Base-by-base conservation (phyloP, 495 filamentous ascomycete genomes). In the Hypomontagnella submonticulosa region DNA sequence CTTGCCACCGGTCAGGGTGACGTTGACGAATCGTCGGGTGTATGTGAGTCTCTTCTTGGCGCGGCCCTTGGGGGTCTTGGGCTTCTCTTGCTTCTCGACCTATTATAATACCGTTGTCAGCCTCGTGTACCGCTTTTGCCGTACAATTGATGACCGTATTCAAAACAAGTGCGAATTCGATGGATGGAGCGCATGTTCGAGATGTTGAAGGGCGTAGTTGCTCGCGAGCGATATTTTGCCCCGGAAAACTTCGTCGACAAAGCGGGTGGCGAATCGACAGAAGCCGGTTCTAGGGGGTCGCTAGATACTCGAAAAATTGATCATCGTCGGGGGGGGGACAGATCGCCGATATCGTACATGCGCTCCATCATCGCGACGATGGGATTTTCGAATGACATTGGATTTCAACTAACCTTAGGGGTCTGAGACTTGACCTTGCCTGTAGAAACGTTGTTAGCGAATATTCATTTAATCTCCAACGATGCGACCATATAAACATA, bases 1-100 rank as follows among this genome's bases (percentile, higher is more conserved):
- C 94, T 99, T 99, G 81, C 95, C 95, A 80, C 95, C 95, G 60
- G 95, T 97, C 87, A 97, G 85, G 72, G 92, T 96, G 77, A 99
- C 93, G 85, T 98, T 99, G 69, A 99, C 96, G 87, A 99, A 99
- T 71, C 95, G 93, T 78, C 95, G 90, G 71, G 93, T 98, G 86
- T 99, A 99, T 69, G 84, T 86, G 73, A 97, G 89, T 74, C 95
- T 89, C 92, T 99, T 99, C 89, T 94, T 94, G 70, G 95, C 95
- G 72, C 95, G 92, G 77, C 95, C 95, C 88, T 99, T 98, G 78
- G 95, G 95, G 70, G 84, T 85, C 87, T 93, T 93, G 79, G 90
- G 86, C 85, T 95, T 95, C 86, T 95, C 91, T 82, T 92, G 90
- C 41, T 88, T 88, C 81, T 95, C 91, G 72, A 94, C 91, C 89